These are phyloP conservation scores for Mucor mucedo DNA, from an alignment of 371 early-diverging fungal species.

Conservation along the genomic window DNA sequence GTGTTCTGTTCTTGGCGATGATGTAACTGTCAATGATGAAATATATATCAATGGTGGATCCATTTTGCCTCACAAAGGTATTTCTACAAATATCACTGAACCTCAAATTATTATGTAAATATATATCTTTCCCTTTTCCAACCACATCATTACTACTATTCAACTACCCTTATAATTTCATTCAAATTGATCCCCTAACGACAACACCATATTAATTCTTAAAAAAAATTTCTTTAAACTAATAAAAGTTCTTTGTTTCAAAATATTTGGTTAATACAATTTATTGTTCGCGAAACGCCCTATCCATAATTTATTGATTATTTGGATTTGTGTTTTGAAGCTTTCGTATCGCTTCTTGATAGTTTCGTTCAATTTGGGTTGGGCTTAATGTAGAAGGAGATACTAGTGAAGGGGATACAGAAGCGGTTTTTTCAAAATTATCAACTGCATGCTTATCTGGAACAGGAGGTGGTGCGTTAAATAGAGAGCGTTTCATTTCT, in stretches of 20 bases:
- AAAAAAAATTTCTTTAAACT: too few relatives aligned
- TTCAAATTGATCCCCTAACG: not conserved
- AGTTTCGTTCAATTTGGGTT: not conserved
- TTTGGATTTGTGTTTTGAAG: too few relatives aligned
- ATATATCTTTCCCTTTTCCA: conserved; percentile 1
- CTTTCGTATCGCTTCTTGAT: not conserved
- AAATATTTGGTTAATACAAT: not conserved
- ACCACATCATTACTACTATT: conserved; percentile 1
- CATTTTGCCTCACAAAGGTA: conserved; percentile 93
- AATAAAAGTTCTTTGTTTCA: not conserved
- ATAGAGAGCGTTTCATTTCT: not conserved
- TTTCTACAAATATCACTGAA: conserved; percentile 86
- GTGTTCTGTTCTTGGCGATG: conserved; percentile 92
- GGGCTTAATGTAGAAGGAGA: not conserved
- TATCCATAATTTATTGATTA: too few relatives aligned
- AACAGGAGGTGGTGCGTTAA: not conserved
- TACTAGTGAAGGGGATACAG: too few relatives aligned
- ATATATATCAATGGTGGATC: conserved; percentile 94
- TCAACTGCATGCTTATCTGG: not conserved
- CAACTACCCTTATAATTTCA: not conserved
- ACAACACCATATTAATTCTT: too few relatives aligned
- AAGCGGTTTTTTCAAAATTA: too few relatives aligned
- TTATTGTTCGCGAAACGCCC: too few relatives aligned
- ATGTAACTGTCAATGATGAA: conserved; percentile 91
- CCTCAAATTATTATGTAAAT: conserved; percentile 94